Evolutionary conservation across 768 basidiomycete species (phyloP), one percentile per base, ranked within the genome.

Genomic region (Cystofilobasidium bisporidii): DNA sequence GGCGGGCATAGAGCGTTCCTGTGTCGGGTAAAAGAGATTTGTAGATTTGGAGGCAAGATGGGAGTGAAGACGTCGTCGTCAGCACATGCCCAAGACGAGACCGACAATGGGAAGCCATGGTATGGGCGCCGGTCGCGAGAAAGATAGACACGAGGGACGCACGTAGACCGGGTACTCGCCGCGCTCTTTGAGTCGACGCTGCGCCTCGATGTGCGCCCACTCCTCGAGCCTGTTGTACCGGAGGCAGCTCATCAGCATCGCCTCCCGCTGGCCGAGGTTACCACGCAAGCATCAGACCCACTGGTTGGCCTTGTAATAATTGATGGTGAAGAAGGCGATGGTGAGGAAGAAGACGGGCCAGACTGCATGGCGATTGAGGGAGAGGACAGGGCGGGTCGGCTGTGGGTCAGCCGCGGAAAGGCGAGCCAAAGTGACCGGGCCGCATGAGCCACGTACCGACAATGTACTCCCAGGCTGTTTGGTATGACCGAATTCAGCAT

Each of bases 81-180:
- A n/a, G n/a, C n/a, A n/a, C n/a, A n/a, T n/a, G n/a, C n/a, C n/a
- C 36, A 36, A 36, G 36, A 6, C 36, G 36, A 12, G 36, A 3
- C 43, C 8, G 8, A 43, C 9, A 17, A 43, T 6, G 36, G 43
- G 20, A 15, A 53, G 50, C 3, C 10, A 30, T 26, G n/a, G n/a
- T n/a, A n/a, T n/a, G n/a, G n/a, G n/a, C n/a, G n/a, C n/a, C n/a
- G n/a, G n/a, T n/a, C n/a, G n/a, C n/a, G 50, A 53, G 11, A 4
- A 53, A 24, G 24, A 24, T 5, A 10, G 22, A 20, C 4, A 53
- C 3, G 20, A 28, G 50, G 50, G 50, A 53, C 50, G 22, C n/a
- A 53, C 50, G 50, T 53, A 53, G 50, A 53, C 50, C 11, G 50
- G 50, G 17, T 53, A 53, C 50, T 53, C 50, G 50, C 50, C 50